A percentile compares a stretch with the other conserved stretches of the same genome.
These are phyloP conservation scores for Pichia sporocuriosa DNA, from an alignment of 805 yeast genomes.

Conservation along the genomic window DNA sequence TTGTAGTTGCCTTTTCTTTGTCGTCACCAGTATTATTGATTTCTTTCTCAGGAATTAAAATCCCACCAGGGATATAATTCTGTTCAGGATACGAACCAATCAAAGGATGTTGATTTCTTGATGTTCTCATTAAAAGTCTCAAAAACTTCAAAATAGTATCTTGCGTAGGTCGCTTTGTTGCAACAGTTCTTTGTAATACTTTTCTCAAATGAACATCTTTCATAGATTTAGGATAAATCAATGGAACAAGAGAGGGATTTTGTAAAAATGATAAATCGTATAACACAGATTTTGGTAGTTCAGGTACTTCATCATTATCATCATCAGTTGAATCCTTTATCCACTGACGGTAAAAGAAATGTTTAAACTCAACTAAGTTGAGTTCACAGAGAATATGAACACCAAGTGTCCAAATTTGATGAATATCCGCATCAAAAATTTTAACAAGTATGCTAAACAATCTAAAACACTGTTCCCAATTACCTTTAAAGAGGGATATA, in stretches of 20 bases:
- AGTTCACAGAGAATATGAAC: conserved; percentile 40
- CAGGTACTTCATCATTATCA: neutral
- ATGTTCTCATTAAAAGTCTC: conserved; percentile 8
- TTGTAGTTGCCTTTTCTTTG: neutral
- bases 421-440: conserved; percentile 43
- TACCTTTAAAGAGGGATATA: conserved; percentile 36
- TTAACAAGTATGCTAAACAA: conserved; percentile 45
- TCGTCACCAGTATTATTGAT: neutral
- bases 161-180: conserved; percentile 2
- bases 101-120: conserved; percentile 9
- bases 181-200: neutral
- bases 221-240: neutral
- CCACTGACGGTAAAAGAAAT: conserved; percentile 2
- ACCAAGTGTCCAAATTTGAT: conserved; percentile 60
- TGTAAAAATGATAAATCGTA: conserved; percentile 5
- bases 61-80: conserved; percentile 6
- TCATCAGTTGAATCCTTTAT: neutral
- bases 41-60: neutral
- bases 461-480: conserved; percentile 53
- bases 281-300: neutral
- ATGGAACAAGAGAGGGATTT: conserved; percentile 2
- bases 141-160: conserved; percentile 6
- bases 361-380: conserved; percentile 21
- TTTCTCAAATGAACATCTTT: neutral
- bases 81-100: conserved; percentile 10